Conservation (phyloP, 192 early-diverging fungal species). For the Backusella psychrophila region DNA sequence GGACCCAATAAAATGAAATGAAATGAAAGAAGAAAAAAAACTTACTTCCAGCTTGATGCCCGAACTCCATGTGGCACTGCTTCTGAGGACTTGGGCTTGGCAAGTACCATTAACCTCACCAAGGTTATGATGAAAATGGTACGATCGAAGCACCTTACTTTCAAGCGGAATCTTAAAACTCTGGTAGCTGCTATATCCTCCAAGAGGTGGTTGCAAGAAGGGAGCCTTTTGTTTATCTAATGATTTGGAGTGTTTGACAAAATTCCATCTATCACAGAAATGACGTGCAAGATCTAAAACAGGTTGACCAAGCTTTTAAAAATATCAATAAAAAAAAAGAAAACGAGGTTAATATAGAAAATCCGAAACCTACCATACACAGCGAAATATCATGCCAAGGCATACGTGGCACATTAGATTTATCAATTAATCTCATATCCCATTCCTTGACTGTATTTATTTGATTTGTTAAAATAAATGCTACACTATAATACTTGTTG, state of each 20-base stretch:
- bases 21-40: too few species aligned
- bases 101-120: constrained; percentile 56
- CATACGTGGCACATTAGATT: constrained; percentile 58
- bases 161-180: constrained; percentile 46
- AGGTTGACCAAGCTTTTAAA: constrained; percentile 55
- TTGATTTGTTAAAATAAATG: not conserved
- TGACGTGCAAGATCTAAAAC: constrained; percentile 79
- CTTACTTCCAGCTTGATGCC: constrained; percentile 60
- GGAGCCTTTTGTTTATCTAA: constrained; percentile 58
- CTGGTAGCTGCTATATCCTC: constrained; percentile 19
- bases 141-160: constrained; percentile 36
- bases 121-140: constrained; percentile 45
- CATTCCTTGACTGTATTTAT: constrained; percentile 44
- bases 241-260: constrained; percentile 69
- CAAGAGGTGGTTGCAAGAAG: constrained; percentile 56
- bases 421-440: constrained; percentile 42
- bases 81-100: constrained; percentile 62
- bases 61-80: constrained; percentile 64
- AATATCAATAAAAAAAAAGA: not conserved
- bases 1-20: not conserved
- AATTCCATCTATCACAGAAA: constrained; percentile 88
- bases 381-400: constrained; percentile 87
- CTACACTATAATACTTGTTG: not conserved
- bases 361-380: constrained; percentile 46
- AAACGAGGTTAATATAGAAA: not conserved